Evolutionary conservation across 495 filamentous ascomycete species (phyloP), one percentile per base, ranked within the genome.

Genomic region (Evansstolkia leycettana): DNA sequence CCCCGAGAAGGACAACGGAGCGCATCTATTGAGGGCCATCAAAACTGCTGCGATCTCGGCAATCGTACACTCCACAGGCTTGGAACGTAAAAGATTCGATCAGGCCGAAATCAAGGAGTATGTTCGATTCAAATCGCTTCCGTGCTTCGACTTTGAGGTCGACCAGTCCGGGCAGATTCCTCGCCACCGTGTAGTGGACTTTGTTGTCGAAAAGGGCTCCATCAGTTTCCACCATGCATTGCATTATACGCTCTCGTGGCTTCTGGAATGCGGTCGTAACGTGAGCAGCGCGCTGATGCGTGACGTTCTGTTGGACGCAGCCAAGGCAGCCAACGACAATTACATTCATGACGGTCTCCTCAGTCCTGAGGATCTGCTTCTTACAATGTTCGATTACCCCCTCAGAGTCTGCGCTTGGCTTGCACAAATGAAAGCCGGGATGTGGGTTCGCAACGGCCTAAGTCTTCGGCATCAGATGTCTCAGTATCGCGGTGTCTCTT

Each of bases 221-320:
- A 90, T 96, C 55, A 96, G 92, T 57, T 96, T 99, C 66, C 92
- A 99, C 48, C 90, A 99, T 54, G 84, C 85, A 6, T 66, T 99
- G 23, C 90, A 99, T 53, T 96, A 96, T 53, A 92, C 83, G 0
- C 61, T 95, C n/a, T 96, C 92, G 1, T 99, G 90, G 90, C 64
- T 99, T 23, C 75, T 99, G 38, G 90, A 95, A 45, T 80, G 82
- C 39, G 92, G 77, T 23, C 89, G 87, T 48, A 64, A 70, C 32
- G 79, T 95, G 70, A 64, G 71, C 28, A 60, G 65, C 8, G 66
- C 76, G 2, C 58, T 81, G 33, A 62, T 96, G 37, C 69, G 64
- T 25, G 62, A 64, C 4, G 66, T 89, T 7, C 60, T 96, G 8
- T 40, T 75, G 61, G 57, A 59, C 40, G 41, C 68, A 62, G 68